Evolutionary conservation across 169 alveolate genomes (phyloP), one percentile per base, ranked within the genome.

Genomic region (Theileria parva): DNA sequence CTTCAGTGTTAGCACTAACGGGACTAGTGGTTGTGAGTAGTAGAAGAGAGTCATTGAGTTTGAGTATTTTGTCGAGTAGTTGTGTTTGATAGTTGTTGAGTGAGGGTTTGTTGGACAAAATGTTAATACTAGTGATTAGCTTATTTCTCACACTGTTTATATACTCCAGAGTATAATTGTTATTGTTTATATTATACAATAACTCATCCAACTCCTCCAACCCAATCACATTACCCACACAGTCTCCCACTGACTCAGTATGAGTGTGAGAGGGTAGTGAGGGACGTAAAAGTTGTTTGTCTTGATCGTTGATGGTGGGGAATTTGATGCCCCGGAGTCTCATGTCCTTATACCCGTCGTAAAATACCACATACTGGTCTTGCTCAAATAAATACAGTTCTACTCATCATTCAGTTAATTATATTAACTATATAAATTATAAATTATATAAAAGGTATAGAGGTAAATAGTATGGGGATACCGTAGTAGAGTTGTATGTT

Each of bases 401-500:
- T n/a, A 86, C 89, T 89, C 92, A 86, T 48, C n/a, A n/a, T n/a
- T n/a, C n/a, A n/a, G n/a, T n/a, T n/a, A n/a, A n/a, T n/a, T n/a
- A 90, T 77, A 32, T 90, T 92, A 30, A 90, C 25, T 91, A 86
- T 81, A 73, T 86, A 86, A 19, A 86, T 39, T 15, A 85, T 79
- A 79, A 86, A 44, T 11, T 4, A 44, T 13, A 44, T 6, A 6
- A 37, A 37, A 37, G 4, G 8, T 6, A 37, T 37, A 8, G 4
- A 44, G 17, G 17, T 44, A 44, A 44, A 32, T 32, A n/a, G n/a
- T n/a, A n/a, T 32, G 37, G 37, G 1, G 37, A 32, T 44, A 44
- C 53, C 95, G 8, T 90, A 91, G 91, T 92, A 90, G 51, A 90
- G 84, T 37, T 90, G 94, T 30, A 90, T 23, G 91, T 86, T 86